phyloP scores from a whole-genome alignment of 257 asterid genomes.

The Forsythia suspensa region DNA sequence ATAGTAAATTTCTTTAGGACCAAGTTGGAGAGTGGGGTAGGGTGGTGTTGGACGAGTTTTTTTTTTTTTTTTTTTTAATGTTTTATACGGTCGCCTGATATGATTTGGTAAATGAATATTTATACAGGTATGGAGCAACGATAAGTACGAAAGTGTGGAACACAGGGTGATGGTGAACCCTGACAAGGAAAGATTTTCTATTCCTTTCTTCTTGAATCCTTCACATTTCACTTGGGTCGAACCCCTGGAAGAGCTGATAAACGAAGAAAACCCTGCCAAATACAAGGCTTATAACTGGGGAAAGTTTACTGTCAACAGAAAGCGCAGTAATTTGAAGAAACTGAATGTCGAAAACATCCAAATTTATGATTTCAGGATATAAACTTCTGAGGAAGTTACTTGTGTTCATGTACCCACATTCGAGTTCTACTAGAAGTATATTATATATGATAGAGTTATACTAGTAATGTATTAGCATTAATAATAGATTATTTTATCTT shows the following conservation, averaged over 20 bases:
- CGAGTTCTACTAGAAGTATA: too few relatives aligned
- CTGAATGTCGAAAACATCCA: constrained; percentile 29
- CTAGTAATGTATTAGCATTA: too few relatives aligned
- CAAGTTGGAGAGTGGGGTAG: too few relatives aligned
- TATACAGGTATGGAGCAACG: constrained; percentile 25
- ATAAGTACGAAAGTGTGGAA: constrained; percentile 23
- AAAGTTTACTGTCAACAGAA: constrained; percentile 19
- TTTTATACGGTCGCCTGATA: too few relatives aligned
- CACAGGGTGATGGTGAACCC: constrained; percentile 25
- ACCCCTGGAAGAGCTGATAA: constrained; percentile 24
- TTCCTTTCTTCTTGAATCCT: constrained; percentile 32
- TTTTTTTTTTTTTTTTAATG: too few relatives aligned
- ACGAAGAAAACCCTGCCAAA: constrained; percentile 16
- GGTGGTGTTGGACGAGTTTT: too few relatives aligned
- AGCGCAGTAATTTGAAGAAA: constrained; percentile 32
- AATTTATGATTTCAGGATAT: constrained; percentile 20
- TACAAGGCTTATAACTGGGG: constrained; percentile 31
- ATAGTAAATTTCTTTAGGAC: too few relatives aligned
- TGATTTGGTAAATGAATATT: neutral
- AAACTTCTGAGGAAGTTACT: neutral
- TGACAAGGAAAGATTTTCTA: constrained; percentile 26
- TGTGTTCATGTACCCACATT: too few relatives aligned
- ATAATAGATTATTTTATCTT: too few relatives aligned
- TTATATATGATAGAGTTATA: too few relatives aligned
- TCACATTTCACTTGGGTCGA: constrained; percentile 30